Base-by-base conservation (phyloP, 257 asterid species). In the Solanum bulbocastanum region DNA sequence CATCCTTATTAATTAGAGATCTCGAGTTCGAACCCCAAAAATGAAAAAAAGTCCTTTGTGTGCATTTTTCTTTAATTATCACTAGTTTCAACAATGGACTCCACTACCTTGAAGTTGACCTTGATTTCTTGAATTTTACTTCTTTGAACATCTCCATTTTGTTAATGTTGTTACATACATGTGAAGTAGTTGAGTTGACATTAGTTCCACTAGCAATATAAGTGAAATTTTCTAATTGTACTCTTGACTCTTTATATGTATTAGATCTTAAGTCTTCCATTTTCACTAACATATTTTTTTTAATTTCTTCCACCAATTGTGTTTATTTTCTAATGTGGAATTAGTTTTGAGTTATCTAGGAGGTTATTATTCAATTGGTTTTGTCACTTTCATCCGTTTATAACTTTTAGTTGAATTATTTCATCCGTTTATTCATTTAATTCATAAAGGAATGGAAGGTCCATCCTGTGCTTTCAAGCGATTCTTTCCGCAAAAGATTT, bases 101-200 rank as follows among this genome's bases (percentile, higher is more conserved):
- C 98, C 98, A 92, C 16, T 86, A 92, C 14, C 90, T 95, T n/a
- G 98, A 91, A 62, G 35, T 84, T 20, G 98, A 95, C 90, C 94
- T 95, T 32, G 95, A 95, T 78, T 95, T 95, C 93, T 96, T 93
- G 89, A 93, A 90, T 88, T 93, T 93, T 86, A 90, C 93, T 86
- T 95, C 96, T 52, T 91, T 92, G 66, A 89, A 86, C 36, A 91
- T 88, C 44, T 94, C 94, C 88, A 91, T 84, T 76, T 89, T 90
- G n/a, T 78, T 71, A 56, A 83, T 88, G 16, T 87, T 91, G 49
- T 86, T 83, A 2, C 90, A 89, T 39, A 96, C 85, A 86, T 93
- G 88, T 0, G 98, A 93, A 60, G 94, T 7, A 13, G 35, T 88
- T 71, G 92, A 93, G 88, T 90, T 69, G 95, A 56, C 39, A 83